These are phyloP conservation scores for Hyphodiscus sp. DNA, from an alignment of 2,329 filamentous ascomycete species.

Conservation along the genomic window DNA sequence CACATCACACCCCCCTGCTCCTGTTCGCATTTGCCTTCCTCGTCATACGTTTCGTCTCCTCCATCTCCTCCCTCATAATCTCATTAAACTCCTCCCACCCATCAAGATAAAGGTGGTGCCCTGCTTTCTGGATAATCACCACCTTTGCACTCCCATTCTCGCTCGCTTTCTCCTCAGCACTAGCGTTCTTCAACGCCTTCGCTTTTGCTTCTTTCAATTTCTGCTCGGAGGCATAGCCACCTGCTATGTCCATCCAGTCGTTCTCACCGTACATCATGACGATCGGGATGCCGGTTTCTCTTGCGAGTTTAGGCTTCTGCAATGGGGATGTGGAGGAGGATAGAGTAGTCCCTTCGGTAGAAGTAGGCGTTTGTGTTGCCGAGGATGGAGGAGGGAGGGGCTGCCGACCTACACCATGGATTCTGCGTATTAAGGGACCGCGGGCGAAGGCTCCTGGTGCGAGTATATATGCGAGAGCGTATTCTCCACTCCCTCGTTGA, in stretches of 20 bases:
- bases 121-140: slow-evolving; percentile 64
- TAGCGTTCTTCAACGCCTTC: slow-evolving; percentile 54
- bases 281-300: slow-evolving; percentile 64
- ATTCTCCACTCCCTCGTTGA: slow-evolving; percentile 87
- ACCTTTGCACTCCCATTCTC: slow-evolving; percentile 84
- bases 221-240: slow-evolving; percentile 73
- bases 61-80: slow-evolving; percentile 60
- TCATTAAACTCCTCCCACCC: slow-evolving; percentile 64
- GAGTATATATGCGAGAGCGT: slow-evolving; percentile 85
- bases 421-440: slow-evolving; percentile 77
- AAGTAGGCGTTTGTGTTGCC: neutral
- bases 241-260: slow-evolving; percentile 97
- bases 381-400: slow-evolving; percentile 22
- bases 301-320: slow-evolving; percentile 5
- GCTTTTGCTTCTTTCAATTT: slow-evolving; percentile 65
- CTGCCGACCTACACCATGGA: slow-evolving; percentile 81
- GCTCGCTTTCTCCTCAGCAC: slow-evolving; percentile 57
- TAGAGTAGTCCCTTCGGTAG: neutral
- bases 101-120: slow-evolving; percentile 68
- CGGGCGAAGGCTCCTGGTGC: slow-evolving; percentile 91
- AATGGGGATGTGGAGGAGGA: slow-evolving; percentile 2
- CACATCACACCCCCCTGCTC: neutral
- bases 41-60: slow-evolving; percentile 35
- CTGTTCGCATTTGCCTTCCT: slow-evolving; percentile 7
- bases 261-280: slow-evolving; percentile 96